Evolutionary conservation across 139 green algal species (phyloP).

Genomic region (Volvox reticuliferus): DNA sequence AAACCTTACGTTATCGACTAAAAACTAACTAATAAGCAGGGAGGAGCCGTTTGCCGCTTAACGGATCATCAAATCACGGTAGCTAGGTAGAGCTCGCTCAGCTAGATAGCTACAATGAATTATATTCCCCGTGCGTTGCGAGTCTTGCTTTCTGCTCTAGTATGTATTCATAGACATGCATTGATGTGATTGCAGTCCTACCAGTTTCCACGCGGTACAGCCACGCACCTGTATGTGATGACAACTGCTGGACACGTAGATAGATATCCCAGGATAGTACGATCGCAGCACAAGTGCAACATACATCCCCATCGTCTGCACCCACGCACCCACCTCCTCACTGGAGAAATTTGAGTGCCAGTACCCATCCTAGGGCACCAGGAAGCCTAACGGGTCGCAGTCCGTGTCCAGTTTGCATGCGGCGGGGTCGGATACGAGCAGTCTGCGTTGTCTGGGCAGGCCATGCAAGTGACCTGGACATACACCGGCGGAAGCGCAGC

Average conservation of each 20-base stretch:
- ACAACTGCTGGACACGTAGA: neutral
- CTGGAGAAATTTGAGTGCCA: constrained; percentile 46
- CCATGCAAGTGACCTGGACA: neutral
- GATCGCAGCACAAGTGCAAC: neutral
- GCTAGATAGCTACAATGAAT: no score
- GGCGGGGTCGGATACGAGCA: neutral
- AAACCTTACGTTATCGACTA: no score
- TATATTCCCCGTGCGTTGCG: no score
- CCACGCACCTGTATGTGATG: neutral
- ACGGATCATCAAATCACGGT: no score
- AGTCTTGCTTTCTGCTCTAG: neutral
- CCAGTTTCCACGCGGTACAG: neutral
- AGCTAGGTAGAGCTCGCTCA: no score
- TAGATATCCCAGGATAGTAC: neutral
- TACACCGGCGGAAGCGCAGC: neutral
- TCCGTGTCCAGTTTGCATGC: neutral
- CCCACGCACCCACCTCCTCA: constrained; percentile 4
- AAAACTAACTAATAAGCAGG: no score
- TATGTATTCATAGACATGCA: no score
- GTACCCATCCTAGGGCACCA: constrained; percentile 32
- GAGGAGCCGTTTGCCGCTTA: no score
- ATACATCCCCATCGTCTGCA: no score
- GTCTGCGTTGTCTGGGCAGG: constrained; percentile 14
- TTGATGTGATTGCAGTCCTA: neutral
- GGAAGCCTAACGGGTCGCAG: neutral